A percentile compares a stretch with the other conserved stretches of the same genome.
Conservation (phyloP, 257 asterid species). For the Solanum dulcamara region DNA sequence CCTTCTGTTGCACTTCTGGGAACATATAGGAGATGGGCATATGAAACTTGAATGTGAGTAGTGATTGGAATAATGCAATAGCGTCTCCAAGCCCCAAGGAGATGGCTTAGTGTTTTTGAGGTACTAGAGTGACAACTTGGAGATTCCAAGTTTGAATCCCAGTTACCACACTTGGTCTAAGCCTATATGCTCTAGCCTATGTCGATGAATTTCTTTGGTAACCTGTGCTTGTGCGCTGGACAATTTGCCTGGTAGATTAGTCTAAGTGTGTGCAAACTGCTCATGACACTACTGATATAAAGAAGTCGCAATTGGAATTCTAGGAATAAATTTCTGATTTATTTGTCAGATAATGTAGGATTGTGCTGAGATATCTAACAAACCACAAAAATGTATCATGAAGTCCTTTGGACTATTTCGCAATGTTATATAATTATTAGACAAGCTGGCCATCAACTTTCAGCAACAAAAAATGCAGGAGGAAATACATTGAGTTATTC, state of each 20-base stretch:
- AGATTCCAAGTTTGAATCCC: background rate
- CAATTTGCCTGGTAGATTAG: background rate
- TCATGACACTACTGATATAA: background rate
- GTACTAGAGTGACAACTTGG: background rate
- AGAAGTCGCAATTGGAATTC: background rate
- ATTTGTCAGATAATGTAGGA: background rate
- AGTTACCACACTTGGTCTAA: background rate
- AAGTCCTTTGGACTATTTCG: too few species aligned
- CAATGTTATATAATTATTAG: too few species aligned
- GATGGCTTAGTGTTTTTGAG: background rate
- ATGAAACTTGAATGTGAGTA: background rate
- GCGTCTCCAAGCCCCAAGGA: background rate
- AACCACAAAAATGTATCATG: too few species aligned
- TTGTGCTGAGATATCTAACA: background rate
- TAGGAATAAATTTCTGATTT: background rate
- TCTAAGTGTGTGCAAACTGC: background rate
- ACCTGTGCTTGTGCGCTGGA: background rate
- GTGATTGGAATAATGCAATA: background rate
- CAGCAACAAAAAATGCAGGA: too few species aligned
- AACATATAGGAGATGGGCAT: background rate
- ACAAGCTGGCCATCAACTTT: too few species aligned
- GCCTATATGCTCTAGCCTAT: too few species aligned
- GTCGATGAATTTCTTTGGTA: too few species aligned
- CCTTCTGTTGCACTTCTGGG: background rate
- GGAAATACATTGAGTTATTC: too few species aligned